Evolutionary conservation across 140 eudicot genomes (phyloP), one percentile per base, ranked within the genome.

Genomic region (Cichorium intybus): DNA sequence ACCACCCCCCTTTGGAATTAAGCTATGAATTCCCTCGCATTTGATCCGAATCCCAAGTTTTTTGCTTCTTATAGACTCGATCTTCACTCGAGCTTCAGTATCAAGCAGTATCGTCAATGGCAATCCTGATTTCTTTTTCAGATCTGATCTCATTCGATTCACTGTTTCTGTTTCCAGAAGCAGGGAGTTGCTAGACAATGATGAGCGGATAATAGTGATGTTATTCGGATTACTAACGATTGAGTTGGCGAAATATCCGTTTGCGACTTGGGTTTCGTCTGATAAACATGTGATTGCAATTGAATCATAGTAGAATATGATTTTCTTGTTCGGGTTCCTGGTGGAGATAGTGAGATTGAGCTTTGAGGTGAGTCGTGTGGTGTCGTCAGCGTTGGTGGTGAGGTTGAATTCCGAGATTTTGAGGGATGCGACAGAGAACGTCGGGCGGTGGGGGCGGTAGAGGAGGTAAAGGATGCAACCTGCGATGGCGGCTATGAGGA

Each of bases 391-490:
- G 37, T 80, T 27, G 61, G 88, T 75, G 37, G 88, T 75, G 72
- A 86, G 85, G 71, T 81, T 86, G 74, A 86, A 83, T 16, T 80
- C 51, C 23, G 81, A 28, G 66, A 81, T 73, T 66, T 75, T 83
- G 52, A 89, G 79, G 47, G 95, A 60, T 33, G 92, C 65, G 71
- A 84, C 53, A 14, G 97, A 74, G 85, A 89, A 89, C 28, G 75
- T 17, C 2, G 97, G 97, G 24, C 80, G 85, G 39, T 72, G 80
- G 56, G 97, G 97, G 71, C 41, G 81, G 88, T 85, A 89, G 46
- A 89, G 88, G 57, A 75, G 80, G 92, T 89, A 86, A 51, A 79
- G 17, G 29, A 75, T 79, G 71, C 87, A 80, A 34, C 76, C 84
- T 37, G 86, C 87, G 68, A 81, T 57, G 68, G 91, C 69, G 74